Conservation (phyloP, 164 flowering plant genomes). For the Sextonia rubra region DNA sequence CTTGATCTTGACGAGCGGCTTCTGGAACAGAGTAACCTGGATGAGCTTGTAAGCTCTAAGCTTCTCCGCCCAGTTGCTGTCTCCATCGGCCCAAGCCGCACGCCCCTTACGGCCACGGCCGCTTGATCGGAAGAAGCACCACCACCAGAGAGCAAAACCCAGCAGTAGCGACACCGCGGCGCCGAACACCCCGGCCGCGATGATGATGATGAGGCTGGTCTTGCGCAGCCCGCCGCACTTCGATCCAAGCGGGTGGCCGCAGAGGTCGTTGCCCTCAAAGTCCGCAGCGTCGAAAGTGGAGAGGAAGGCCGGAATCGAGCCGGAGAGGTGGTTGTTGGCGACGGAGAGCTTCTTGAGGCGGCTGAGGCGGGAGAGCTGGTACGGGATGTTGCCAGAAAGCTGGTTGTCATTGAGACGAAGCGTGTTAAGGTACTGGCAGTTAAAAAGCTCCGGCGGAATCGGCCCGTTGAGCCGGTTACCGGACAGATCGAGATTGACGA, state of each 20-base stretch:
- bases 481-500: constrained; percentile 29
- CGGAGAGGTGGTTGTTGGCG: constrained; percentile 26
- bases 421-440: constrained; percentile 26
- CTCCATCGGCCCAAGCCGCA: constrained; percentile 18
- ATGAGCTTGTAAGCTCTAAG: constrained; percentile 40
- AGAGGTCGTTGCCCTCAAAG: constrained; percentile 37
- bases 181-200: constrained; percentile 60
- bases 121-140: constrained; percentile 28
- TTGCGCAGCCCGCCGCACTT: constrained; percentile 36
- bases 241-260: constrained; percentile 35
- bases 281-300: constrained; percentile 6
- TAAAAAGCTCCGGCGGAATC: constrained; percentile 24
- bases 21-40: constrained; percentile 62
- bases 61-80: constrained; percentile 37
- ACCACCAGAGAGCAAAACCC: constrained; percentile 54
- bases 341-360: constrained; percentile 24
- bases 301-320: constrained; percentile 22
- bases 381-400: constrained; percentile 28
- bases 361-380: constrained; percentile 18
- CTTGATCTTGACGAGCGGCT: constrained; percentile 60
- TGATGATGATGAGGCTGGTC: constrained; percentile 36
- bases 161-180: constrained; percentile 45
- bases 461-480: constrained; percentile 18
- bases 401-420: constrained; percentile 18
- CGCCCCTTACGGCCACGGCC: constrained; percentile 9